phyloP scores from a whole-genome alignment of 148 eudicot species.

The Polygonum aviculare region DNA sequence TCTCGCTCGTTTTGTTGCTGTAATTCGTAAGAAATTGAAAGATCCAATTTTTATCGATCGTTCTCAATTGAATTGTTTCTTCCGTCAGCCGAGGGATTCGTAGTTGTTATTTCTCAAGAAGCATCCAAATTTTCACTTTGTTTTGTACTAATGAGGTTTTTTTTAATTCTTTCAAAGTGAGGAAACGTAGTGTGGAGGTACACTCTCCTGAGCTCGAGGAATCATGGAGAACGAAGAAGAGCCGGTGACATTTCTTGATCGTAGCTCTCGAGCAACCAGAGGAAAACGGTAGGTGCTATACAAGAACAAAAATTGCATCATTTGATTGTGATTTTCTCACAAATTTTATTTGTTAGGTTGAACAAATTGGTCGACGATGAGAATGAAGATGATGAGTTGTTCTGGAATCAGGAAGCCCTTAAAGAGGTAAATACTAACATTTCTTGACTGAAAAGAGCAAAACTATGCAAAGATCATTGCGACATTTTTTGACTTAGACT shows the following conservation, averaged over 20 bases:
- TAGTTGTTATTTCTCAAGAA: too few relatives aligned
- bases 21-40: too few relatives aligned
- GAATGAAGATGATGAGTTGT: conserved; percentile 78
- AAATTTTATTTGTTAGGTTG: conserved; percentile 38
- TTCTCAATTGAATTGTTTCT: too few relatives aligned
- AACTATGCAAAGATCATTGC: neutral
- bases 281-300: conserved; percentile 57
- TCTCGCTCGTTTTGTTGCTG: too few relatives aligned
- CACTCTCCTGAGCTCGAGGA: neutral
- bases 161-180: neutral
- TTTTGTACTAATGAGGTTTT: neutral
- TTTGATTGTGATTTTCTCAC: conserved; percentile 4
- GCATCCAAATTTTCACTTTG: too few relatives aligned
- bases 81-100: too few relatives aligned
- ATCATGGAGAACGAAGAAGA: conserved; percentile 59
- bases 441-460: neutral
- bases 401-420: conserved; percentile 98
- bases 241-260: conserved; percentile 45
- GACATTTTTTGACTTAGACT: neutral
- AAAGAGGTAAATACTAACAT: conserved; percentile 43
- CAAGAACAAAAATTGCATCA: neutral
- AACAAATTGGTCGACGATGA: conserved; percentile 85
- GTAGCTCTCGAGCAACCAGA: conserved; percentile 67
- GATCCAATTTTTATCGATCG: too few relatives aligned
- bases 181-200: neutral